A percentile compares a stretch with the other conserved stretches of the same genome.
phyloP scores from a whole-genome alignment of 176 grass and related monocot species.

The Phyllostachys edulis region DNA sequence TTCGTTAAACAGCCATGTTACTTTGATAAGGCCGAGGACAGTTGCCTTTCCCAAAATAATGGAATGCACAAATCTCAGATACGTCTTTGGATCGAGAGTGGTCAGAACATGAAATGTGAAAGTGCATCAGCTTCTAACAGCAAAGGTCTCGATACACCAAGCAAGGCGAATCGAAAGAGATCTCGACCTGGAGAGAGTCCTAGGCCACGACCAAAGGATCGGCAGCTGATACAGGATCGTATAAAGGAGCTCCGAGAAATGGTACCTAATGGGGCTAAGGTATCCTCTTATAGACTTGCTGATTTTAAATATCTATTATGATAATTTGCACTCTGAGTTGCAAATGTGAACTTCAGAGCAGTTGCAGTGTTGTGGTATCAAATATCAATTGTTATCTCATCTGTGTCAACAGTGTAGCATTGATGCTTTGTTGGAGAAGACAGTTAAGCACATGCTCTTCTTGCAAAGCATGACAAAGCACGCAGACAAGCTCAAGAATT shows the following conservation, averaged over 20 bases:
- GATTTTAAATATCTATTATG: conserved; percentile 27
- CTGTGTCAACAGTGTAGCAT: conserved; percentile 70
- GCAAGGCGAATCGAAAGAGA: conserved; percentile 70
- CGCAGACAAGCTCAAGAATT: conserved; percentile 74
- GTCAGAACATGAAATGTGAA: conserved; percentile 58
- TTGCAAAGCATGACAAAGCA: conserved; percentile 78
- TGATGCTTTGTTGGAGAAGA: conserved; percentile 83
- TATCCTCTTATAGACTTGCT: conserved; percentile 34
- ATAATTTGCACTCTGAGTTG: conserved; percentile 18
- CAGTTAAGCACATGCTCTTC: conserved; percentile 90
- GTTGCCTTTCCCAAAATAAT: conserved; percentile 53
- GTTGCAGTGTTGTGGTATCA: conserved; percentile 1
- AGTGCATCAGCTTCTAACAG: conserved; percentile 64
- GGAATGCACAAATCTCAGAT: conserved; percentile 72
- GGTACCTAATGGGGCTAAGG: conserved; percentile 79
- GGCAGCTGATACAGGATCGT: conserved; percentile 79
- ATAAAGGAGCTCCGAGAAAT: conserved; percentile 81
- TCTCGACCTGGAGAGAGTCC: conserved; percentile 61
- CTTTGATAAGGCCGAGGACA: conserved; percentile 43
- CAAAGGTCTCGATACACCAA: conserved; percentile 55
- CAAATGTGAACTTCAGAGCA: conserved; percentile 9
- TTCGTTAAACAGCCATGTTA: conserved; percentile 51
- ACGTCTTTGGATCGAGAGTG: conserved; percentile 62
- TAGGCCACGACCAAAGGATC: conserved; percentile 74
- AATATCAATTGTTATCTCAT: conserved; percentile 32